phyloP scores from a whole-genome alignment of 164 flowering plant species.

The Vitis labrusca region DNA sequence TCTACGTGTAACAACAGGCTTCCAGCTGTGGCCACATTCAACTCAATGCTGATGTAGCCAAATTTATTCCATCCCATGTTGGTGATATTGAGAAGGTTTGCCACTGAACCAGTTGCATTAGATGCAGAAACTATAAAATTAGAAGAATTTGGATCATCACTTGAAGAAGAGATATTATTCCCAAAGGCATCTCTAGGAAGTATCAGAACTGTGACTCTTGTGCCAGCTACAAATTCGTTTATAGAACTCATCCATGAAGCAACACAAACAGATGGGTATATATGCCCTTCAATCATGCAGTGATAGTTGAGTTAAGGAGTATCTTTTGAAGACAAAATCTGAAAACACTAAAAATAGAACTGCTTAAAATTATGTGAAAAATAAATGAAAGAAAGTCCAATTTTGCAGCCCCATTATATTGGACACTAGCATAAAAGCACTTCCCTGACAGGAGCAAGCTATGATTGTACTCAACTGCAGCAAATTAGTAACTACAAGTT shows the following conservation, averaged over 20 bases:
- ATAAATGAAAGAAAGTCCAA: no score
- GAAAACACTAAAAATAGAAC: not conserved
- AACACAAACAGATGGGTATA: constrained; percentile 64
- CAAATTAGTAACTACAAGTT: no score
- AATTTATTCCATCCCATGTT: constrained; percentile 57
- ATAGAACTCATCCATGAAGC: constrained; percentile 63
- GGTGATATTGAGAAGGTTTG: constrained; percentile 37
- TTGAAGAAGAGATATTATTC: constrained; percentile 57
- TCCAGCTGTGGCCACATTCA: constrained; percentile 56
- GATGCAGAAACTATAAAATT: constrained; percentile 41
- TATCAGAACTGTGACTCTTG: constrained; percentile 47
- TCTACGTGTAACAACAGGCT: constrained; percentile 46
- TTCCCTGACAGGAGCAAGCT: no score
- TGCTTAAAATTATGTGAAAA: no score
- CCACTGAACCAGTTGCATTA: constrained; percentile 51
- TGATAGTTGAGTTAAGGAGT: no score
- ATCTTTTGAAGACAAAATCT: not conserved
- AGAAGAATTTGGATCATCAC: constrained; percentile 27
- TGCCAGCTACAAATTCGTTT: constrained; percentile 74
- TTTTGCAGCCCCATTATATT: no score
- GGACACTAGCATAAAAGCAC: no score
- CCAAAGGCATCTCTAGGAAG: constrained; percentile 95
- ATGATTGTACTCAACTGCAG: no score
- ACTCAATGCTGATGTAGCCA: constrained; percentile 60
- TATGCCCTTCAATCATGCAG: constrained; percentile 45